These are phyloP conservation scores for Ophiosphaerella korrae DNA, from an alignment of 2,329 filamentous ascomycete species.

Conservation along the genomic window DNA sequence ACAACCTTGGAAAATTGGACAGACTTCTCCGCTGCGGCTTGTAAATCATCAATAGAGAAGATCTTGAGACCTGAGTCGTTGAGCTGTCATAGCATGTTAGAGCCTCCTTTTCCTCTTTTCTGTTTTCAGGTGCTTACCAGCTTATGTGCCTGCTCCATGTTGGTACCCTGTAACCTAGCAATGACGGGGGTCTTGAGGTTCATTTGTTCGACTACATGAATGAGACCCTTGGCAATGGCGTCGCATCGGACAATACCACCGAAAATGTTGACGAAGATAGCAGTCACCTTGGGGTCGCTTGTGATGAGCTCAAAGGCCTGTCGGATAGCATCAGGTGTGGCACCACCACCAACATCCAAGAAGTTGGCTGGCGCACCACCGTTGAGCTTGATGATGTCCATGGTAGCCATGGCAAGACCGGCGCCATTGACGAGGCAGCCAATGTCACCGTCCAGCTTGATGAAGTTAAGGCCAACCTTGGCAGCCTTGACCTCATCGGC, in stretches of 20 bases:
- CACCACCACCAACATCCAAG: constrained; percentile 96
- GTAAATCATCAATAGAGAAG: constrained; percentile 98
- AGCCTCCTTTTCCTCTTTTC: not conserved
- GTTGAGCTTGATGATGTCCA: constrained; percentile 99
- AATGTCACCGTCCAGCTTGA: constrained; percentile 99
- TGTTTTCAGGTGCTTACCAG: constrained; percentile 53
- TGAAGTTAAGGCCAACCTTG: constrained; percentile 95
- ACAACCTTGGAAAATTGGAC: constrained; percentile 99
- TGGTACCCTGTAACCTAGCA: constrained; percentile 95
- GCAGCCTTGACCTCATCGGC: constrained; percentile 96
- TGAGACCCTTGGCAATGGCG: constrained; percentile 93
- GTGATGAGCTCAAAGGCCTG: constrained; percentile 99
- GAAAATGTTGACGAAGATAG: constrained; percentile 99
- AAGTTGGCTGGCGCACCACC: constrained; percentile 97
- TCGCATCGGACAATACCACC: constrained; percentile 98
- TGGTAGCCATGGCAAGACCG: constrained; percentile 98
- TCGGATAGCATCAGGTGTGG: constrained; percentile 94
- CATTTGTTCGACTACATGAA: constrained; percentile 92
- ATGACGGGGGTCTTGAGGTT: constrained; percentile 97
- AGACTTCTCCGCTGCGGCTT: constrained; percentile 95
- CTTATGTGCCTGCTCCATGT: constrained; percentile 93
- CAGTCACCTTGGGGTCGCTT: constrained; percentile 95
- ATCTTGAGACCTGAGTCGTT: constrained; percentile 99
- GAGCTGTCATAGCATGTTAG: constrained; percentile 59
- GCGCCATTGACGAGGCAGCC: constrained; percentile 99